Evolutionary conservation across 2,329 filamentous ascomycete genomes (phyloP).

Genomic region (Alternaria incomplexa): DNA sequence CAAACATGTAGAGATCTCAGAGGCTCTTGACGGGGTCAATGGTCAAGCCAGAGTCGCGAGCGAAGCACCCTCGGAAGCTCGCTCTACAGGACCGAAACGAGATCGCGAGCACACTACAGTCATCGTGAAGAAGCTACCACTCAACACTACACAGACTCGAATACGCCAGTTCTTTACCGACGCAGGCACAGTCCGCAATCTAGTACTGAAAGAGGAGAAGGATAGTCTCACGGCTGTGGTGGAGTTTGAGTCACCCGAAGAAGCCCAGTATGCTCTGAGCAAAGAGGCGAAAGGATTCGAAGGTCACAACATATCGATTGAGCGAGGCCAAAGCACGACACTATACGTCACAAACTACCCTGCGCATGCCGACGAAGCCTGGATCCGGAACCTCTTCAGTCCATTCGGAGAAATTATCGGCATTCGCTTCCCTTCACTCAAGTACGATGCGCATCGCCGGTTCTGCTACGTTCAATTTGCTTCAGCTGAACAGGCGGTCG

Average conservation of each 20-base stretch:
- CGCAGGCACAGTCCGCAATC: slow-evolving; percentile 81
- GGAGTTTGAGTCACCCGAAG: slow-evolving; percentile 82
- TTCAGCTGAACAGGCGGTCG: slow-evolving; percentile 50
- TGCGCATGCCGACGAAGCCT: slow-evolving; percentile 72
- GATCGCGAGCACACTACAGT: slow-evolving; percentile 91
- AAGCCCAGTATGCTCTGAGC: slow-evolving; percentile 80
- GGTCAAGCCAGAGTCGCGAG: slow-evolving; percentile 25
- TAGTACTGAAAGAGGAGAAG: slow-evolving; percentile 70
- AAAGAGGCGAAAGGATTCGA: slow-evolving; percentile 82
- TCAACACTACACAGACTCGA: slow-evolving; percentile 71
- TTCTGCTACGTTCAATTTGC: slow-evolving; percentile 97
- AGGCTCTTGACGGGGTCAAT: slow-evolving; percentile 21
- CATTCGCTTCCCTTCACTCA: slow-evolving; percentile 88
- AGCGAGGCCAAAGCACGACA: slow-evolving; percentile 77
- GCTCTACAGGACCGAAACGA: slow-evolving; percentile 63
- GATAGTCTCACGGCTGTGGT: slow-evolving; percentile 74
- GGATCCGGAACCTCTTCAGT: slow-evolving; percentile 69
- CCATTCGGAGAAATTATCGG: slow-evolving; percentile 81
- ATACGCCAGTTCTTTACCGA: slow-evolving; percentile 90
- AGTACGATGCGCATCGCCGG: slow-evolving; percentile 83
- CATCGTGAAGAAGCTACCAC: slow-evolving; percentile 78
- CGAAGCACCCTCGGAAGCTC: slow-evolving; percentile 46
- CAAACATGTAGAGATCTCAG: slow-evolving; percentile 52
- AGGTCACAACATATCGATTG: slow-evolving; percentile 74
- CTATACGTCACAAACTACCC: slow-evolving; percentile 93